These are phyloP conservation scores for Phytophthora litchii DNA, from an alignment of 352 stramenopile species.

Conservation along the genomic window DNA sequence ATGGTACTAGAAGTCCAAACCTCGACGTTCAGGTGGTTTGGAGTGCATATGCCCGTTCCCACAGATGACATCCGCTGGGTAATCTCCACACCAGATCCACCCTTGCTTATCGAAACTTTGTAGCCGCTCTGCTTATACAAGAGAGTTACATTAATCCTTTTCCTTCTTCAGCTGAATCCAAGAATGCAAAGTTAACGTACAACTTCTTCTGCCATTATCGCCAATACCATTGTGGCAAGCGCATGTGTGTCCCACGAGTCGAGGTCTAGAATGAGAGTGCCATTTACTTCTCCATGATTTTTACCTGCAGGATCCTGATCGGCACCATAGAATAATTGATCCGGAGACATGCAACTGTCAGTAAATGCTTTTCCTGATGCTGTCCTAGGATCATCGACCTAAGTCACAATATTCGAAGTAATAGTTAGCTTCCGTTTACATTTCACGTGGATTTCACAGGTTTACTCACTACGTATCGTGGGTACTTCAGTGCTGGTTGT, in stretches of 20 bases:
- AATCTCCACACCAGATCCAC: conserved; percentile 7
- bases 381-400: conserved; percentile 39
- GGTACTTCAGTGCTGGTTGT: conserved; percentile 36
- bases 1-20: conserved; percentile 52
- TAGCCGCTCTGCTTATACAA: conserved; percentile 33
- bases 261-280: conserved; percentile 41
- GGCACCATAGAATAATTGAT: conserved; percentile 30
- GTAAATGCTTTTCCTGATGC: conserved; percentile 15
- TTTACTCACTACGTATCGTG: conserved; percentile 33
- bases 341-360: conserved; percentile 7
- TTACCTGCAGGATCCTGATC: conserved; percentile 17
- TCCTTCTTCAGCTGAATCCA: background rate
- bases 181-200: background rate
- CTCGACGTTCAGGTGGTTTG: conserved; percentile 64
- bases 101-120: conserved; percentile 30
- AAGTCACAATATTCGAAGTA: background rate
- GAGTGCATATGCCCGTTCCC: conserved; percentile 42
- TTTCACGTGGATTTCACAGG: background rate
- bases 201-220: conserved; percentile 38
- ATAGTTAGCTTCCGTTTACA: background rate
- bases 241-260: conserved; percentile 51
- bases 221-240: conserved; percentile 41
- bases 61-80: conserved; percentile 42
- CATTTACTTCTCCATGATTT: conserved; percentile 22
- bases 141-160: background rate